Percentiles rank a stretch among this genome's conserved stretches.
Evolutionary conservation across 768 basidiomycete genomes (phyloP).

Genomic region (Boletus pseudopeckii): DNA sequence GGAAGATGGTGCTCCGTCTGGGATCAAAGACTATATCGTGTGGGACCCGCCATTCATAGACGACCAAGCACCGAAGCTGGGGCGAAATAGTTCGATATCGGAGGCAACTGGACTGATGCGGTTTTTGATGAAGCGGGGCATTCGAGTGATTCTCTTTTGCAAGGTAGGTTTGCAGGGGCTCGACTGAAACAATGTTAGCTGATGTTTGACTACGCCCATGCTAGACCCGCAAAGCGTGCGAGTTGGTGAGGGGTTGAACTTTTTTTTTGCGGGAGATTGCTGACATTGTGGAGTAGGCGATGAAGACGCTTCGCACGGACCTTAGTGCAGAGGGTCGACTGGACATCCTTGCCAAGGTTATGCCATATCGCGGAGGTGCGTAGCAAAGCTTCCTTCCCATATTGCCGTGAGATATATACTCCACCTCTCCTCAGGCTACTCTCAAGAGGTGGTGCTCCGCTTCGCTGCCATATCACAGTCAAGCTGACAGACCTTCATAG

Average conservation of each 20-base stretch:
- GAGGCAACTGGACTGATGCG: slow-evolving; percentile 74
- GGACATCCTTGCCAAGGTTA: slow-evolving; percentile 73
- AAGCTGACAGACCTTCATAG: slow-evolving; percentile 31
- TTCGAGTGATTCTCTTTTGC: slow-evolving; percentile 86
- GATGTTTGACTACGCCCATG: neutral
- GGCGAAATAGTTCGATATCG: slow-evolving; percentile 53
- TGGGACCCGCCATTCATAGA: slow-evolving; percentile 72
- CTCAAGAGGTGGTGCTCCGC: slow-evolving; percentile 48
- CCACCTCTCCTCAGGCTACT: slow-evolving; percentile 52
- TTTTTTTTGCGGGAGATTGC: neutral
- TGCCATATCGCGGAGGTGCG: slow-evolving; percentile 81
- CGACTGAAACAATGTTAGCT: neutral
- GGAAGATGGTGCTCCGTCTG: slow-evolving; percentile 81
- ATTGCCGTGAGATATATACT: neutral
- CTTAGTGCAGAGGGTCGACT: slow-evolving; percentile 70
- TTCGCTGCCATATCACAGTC: neutral
- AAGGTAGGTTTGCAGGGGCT: slow-evolving; percentile 43
- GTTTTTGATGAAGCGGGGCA: slow-evolving; percentile 76
- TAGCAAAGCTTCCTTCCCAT: neutral
- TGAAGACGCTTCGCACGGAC: slow-evolving; percentile 71
- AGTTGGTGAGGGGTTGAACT: slow-evolving; percentile 51
- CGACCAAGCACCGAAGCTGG: slow-evolving; percentile 48
- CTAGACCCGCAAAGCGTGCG: slow-evolving; percentile 78
- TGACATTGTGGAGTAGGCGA: slow-evolving; percentile 49
- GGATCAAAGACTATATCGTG: slow-evolving; percentile 72